A percentile compares a stretch with the other conserved stretches of the same genome.
Evolutionary conservation across 768 basidiomycete species (phyloP).

Genomic region (Dictyophora rubrovolvata): DNA sequence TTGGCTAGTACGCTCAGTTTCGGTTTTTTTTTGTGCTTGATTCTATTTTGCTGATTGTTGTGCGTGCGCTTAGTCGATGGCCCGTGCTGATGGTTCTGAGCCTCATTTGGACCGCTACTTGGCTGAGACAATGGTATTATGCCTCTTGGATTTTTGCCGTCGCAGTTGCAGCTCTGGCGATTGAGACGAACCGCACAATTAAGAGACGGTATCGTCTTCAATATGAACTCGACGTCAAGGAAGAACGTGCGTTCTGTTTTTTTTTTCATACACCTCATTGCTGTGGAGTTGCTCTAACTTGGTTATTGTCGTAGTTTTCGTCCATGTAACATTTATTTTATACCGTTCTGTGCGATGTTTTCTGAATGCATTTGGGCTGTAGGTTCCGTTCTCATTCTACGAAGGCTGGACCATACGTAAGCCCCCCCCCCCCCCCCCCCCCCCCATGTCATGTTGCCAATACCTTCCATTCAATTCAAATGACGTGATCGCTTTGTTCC

Average conservation of each 20-base stretch:
- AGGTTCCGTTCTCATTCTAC: slow-evolving; percentile 10
- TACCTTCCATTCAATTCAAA: background rate
- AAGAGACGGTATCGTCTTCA: slow-evolving; percentile 10
- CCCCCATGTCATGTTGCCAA: background rate
- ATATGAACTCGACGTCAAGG: slow-evolving; percentile 5
- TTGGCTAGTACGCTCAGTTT: slow-evolving; percentile 2
- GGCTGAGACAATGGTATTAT: slow-evolving; percentile 9
- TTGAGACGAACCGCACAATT: slow-evolving; percentile 4
- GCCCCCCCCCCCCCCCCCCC: too few species aligned
- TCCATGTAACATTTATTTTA: slow-evolving; percentile 2
- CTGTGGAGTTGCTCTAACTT: too few species aligned
- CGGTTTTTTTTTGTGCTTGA: background rate
- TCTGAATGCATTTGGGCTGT: too few species aligned
- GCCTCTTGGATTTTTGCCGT: slow-evolving; percentile 7
- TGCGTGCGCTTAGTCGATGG: slow-evolving; percentile 5
- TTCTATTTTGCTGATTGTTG: background rate
- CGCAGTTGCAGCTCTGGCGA: slow-evolving; percentile 5
- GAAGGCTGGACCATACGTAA: slow-evolving; percentile 11
- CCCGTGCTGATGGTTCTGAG: slow-evolving; percentile 10
- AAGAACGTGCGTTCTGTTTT: background rate
- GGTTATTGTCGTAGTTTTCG: background rate
- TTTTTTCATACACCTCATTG: background rate
- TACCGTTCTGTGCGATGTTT: background rate
- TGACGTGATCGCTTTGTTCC: background rate
- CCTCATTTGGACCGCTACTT: slow-evolving; percentile 10